Conservation (phyloP, 768 basidiomycete genomes). For the Auricularia auricula-judae region DNA sequence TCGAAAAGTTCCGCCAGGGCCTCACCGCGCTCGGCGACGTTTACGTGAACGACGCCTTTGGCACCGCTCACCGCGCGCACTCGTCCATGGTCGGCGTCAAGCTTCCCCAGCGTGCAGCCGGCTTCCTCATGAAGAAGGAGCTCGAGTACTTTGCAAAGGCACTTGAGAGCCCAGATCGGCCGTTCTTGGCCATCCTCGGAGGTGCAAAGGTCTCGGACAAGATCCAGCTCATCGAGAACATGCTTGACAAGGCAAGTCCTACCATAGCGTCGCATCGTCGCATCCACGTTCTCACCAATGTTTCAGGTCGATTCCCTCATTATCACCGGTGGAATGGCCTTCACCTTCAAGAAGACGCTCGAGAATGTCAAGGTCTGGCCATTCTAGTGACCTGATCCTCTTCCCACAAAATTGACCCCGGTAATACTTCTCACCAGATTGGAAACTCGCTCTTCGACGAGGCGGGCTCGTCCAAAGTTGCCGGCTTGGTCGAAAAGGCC, state of each 20-base stretch:
- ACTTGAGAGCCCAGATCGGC: conserved; percentile 84
- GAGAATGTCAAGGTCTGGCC: conserved; percentile 53
- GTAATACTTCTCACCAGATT: conserved; percentile 41
- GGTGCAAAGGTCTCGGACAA: conserved; percentile 99
- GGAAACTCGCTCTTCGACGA: conserved; percentile 91
- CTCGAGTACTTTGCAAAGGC: conserved; percentile 98
- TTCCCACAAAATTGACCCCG: not conserved
- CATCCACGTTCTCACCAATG: not conserved
- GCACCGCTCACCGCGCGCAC: conserved; percentile 96
- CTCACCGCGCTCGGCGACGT: conserved; percentile 91
- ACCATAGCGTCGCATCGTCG: not conserved
- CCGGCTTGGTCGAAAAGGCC: conserved; percentile 78
- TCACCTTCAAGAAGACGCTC: conserved; percentile 96
- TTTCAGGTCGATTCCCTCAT: conserved; percentile 84
- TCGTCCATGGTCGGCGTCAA: conserved; percentile 98
- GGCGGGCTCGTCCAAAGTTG: conserved; percentile 80
- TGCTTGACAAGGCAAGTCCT: conserved; percentile 80
- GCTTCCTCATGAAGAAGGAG: conserved; percentile 97
- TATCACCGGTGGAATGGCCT: conserved; percentile 97
- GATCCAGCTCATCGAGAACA: conserved; percentile 96
- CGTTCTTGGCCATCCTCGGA: conserved; percentile 96
- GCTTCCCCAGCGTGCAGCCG: conserved; percentile 83
- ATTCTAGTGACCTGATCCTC: conserved; percentile 11
- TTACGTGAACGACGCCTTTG: conserved; percentile 98
- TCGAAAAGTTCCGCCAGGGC: conserved; percentile 73